These are phyloP conservation scores for Moringa oleifera DNA, from an alignment of 345 rosid species.

Conservation along the genomic window DNA sequence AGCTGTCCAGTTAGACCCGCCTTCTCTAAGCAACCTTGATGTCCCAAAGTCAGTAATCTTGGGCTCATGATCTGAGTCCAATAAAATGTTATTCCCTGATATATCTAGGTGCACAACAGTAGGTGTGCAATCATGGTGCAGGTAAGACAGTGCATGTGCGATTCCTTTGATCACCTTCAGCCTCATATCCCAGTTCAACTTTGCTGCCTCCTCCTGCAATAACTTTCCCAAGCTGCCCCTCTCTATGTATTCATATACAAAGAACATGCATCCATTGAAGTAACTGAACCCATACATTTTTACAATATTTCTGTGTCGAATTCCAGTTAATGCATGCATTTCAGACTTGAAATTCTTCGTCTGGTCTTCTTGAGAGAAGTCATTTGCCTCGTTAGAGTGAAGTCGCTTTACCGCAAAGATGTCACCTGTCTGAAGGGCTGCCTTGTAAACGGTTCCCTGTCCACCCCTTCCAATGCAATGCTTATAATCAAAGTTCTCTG, in stretches of 20 bases:
- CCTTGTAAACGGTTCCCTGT: constrained; percentile 36
- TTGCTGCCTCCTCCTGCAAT: constrained; percentile 21
- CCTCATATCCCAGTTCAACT: constrained; percentile 31
- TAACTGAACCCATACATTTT: constrained; percentile 40
- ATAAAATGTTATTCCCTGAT: constrained; percentile 28
- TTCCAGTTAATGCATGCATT: constrained; percentile 31
- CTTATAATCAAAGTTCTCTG: constrained; percentile 29
- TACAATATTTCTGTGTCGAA: constrained; percentile 40
- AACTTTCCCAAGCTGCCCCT: constrained; percentile 35
- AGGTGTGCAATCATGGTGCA: constrained; percentile 43
- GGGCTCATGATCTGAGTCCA: constrained; percentile 30
- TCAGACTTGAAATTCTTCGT: constrained; percentile 32
- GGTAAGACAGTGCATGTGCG: constrained; percentile 42
- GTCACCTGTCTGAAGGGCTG: constrained; percentile 13
- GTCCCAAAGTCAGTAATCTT: constrained; percentile 44
- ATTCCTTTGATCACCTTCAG: constrained; percentile 34
- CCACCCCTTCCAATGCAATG: constrained; percentile 37
- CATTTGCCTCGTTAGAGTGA: constrained; percentile 22
- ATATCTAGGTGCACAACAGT: constrained; percentile 40
- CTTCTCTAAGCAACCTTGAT: constrained; percentile 36
- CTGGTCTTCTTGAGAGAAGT: constrained; percentile 18
- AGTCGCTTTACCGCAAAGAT: constrained; percentile 33
- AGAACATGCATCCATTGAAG: constrained; percentile 16
- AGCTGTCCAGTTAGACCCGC: constrained; percentile 31
- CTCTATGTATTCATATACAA: constrained; percentile 33